These are phyloP conservation scores for Kuraishia cidri DNA, from an alignment of 805 yeast species.

Conservation along the genomic window DNA sequence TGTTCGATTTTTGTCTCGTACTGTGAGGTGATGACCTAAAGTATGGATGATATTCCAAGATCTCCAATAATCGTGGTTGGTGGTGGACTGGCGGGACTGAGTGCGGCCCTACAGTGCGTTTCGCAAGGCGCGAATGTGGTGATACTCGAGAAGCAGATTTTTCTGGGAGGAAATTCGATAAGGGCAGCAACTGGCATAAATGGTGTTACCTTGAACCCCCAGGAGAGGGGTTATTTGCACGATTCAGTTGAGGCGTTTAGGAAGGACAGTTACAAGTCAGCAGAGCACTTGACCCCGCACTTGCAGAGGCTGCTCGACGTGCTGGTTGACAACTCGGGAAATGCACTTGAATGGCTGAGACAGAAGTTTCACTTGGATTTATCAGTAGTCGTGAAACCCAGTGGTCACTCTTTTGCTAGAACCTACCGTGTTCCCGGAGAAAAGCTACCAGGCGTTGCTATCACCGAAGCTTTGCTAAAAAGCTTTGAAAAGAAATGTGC, in stretches of 20 bases:
- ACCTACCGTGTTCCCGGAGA: conserved; percentile 74
- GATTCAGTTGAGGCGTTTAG: conserved; percentile 56
- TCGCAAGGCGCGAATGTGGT: conserved; percentile 42
- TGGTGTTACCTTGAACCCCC: conserved; percentile 66
- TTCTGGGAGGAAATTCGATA: conserved; percentile 56
- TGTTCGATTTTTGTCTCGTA: not conserved
- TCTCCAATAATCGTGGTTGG: conserved; percentile 39
- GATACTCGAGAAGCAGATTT: conserved; percentile 49
- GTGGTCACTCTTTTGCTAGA: conserved; percentile 76
- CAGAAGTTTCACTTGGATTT: conserved; percentile 52
- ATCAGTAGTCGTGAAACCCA: conserved; percentile 63
- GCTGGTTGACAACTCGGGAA: conserved; percentile 51
- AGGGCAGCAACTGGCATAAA: conserved; percentile 64
- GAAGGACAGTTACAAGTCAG: conserved; percentile 60
- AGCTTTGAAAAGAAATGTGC: conserved; percentile 35
- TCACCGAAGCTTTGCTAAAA: conserved; percentile 44
- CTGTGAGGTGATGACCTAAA: not conserved
- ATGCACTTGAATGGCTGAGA: conserved; percentile 70
- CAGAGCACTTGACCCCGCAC: conserved; percentile 41
- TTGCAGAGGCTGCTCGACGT: conserved; percentile 49
- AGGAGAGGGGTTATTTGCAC: conserved; percentile 32
- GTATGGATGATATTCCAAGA: not conserved
- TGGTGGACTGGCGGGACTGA: conserved; percentile 56
- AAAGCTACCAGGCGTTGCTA: conserved; percentile 59
- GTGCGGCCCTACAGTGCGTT: conserved; percentile 47